Evolutionary conservation across 1,139 yeast species (phyloP).

Genomic region (Hyphopichia burtonii): DNA sequence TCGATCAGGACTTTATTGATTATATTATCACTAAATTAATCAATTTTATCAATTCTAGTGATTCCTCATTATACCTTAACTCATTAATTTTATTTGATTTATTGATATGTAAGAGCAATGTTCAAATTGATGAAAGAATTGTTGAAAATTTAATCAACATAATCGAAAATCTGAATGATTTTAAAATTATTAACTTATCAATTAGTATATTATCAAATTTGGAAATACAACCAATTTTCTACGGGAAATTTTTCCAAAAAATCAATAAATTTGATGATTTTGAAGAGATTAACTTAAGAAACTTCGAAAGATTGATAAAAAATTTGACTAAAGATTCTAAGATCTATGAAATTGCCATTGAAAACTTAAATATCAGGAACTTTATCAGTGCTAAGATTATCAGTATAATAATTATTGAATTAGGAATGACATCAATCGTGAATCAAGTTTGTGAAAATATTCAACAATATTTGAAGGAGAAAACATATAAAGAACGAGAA

Average conservation of each 20-base stretch:
- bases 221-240: not conserved
- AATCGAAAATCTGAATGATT: constrained; percentile 2
- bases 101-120: constrained; percentile 7
- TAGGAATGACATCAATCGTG: constrained; percentile 28
- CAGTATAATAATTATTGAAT: constrained; percentile 39
- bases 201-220: constrained; percentile 6
- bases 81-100: constrained; percentile 24
- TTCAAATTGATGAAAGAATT: constrained; percentile 3
- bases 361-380: constrained; percentile 14
- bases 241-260: constrained; percentile 7
- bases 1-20: constrained; percentile 15
- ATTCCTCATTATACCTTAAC: constrained; percentile 22
- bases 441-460: constrained; percentile 2
- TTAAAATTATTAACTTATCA: constrained; percentile 4
- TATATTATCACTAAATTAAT: constrained; percentile 18
- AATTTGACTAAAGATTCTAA: constrained; percentile 9
- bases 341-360: constrained; percentile 12
- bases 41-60: constrained; percentile 22
- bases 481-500: not conserved
- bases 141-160: not conserved
- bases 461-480: not conserved
- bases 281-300: constrained; percentile 8
- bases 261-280: constrained; percentile 6
- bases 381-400: constrained; percentile 35
- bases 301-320: constrained; percentile 9